Base-by-base conservation (phyloP, 805 yeast genomes). In the Lachancea mirantina region DNA sequence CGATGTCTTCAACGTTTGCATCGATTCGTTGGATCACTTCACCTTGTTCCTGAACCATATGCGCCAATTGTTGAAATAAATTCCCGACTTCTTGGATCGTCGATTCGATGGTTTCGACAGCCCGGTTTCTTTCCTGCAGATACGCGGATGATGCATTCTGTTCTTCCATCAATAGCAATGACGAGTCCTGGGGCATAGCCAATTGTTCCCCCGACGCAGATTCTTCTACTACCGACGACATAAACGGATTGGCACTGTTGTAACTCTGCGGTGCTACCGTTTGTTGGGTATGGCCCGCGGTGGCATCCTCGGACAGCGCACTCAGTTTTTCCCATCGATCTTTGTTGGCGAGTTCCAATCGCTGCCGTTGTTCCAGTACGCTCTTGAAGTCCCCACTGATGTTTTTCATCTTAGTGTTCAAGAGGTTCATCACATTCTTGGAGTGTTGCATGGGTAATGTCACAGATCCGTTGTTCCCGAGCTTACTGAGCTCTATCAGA, bases 1-100 rank as follows among this genome's bases (percentile, higher is more conserved):
- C 76, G 34, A 89, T 85, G 50, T 92, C 97, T 46, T 88, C 96
- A 5, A 94, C 94, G 52, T 92, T 88, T 35, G 78, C 84, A 60
- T 92, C 98, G 42, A 92, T 92, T 52, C 97, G 68, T 58, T 89
- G 97, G 36, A 92, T 89, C 10, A 82, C 83, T 49, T 92, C 98
- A 24, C 97, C 89, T 61, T 92, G 98, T 57, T 92, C 97, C 41
- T 84, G 87, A 6, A 92, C 96, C 97, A 92, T 89, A 1, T 94
- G 81, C 4, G 97, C 95, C 47, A 92, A 68, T 59, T 92, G 98
- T 49, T 84, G 89, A 63, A 92, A 92, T 39, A 92, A 68, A 30
- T 83, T 81, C 26, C 98, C 98, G 30, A 92, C 95, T 58, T 92
- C 97, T 51, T 89, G 89, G 40, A 92, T 92, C 0, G 98, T 92